Evolutionary conservation across 176 grass and related monocot genomes (phyloP), one percentile per base, ranked within the genome.

Genomic region (Tillandsia leiboldiana): DNA sequence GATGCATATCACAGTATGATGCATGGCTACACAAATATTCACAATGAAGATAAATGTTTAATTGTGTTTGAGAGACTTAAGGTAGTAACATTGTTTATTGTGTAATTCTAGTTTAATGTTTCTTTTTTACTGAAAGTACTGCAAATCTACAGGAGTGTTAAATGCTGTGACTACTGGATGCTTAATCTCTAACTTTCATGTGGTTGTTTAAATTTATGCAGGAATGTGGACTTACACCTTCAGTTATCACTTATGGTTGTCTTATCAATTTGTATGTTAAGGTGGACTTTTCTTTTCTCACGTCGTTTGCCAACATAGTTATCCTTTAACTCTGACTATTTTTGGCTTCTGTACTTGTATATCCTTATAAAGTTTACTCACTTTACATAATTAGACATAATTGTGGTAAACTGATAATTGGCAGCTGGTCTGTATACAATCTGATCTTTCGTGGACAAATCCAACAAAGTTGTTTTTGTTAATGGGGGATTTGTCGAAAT

Each of bases 1-100:
- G 87, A 90, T 78, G 73, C 87, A 85, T 93, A 93, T 72, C 94
- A 99, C n/a, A 90, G 84, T 77, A 93, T 99, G 89, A 93, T 99
- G 89, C 89, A 99, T 86, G 94, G 94, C 79, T 99, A 99, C 67
- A 99, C 86, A 78, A 80, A 82, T 49, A 64, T 68, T 81, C 86
- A 85, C 48, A 76, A 99, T 73, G 89, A 99, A 67, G 81, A 87
- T 11, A 99, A 99, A 80, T 88, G 89, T 58, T 64, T 99, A 84
- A 74, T 99, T 68, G 94, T 99, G 15, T 90, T 93, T 49, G 70
- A 99, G 78, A 87, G 89, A 69, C 66, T 99, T 51, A 90, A 93
- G 84, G 94, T 90, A 8, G 1, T 4, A 72, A 68, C 24, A 62
- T 22, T 54, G 3, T 20, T 28, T 48, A 10, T 68, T 18, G 49